Percentiles rank a stretch among this genome's conserved stretches.
Evolutionary conservation across 345 rosid species (phyloP).

Genomic region (Ricinus communis): DNA sequence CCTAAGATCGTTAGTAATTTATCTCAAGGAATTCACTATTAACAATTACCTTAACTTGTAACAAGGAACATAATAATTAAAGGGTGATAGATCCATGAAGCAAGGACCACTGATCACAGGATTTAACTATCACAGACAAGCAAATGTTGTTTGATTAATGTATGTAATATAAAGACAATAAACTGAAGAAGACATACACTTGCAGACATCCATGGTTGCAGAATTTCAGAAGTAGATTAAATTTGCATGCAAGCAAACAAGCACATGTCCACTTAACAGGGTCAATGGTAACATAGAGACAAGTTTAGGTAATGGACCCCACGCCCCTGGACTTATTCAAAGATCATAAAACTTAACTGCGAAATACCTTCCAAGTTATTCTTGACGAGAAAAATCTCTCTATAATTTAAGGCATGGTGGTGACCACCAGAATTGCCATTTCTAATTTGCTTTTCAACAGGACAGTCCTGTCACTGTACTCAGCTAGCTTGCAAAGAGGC

Average conservation of each 20-base stretch:
- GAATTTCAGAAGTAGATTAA: constrained; percentile 2
- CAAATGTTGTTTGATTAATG: background rate
- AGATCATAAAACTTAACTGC: background rate
- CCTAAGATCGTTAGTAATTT: background rate
- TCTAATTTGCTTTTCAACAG: background rate
- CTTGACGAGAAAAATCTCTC: background rate
- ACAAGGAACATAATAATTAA: background rate
- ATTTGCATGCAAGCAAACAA: constrained; percentile 2
- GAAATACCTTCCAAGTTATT: too few species aligned
- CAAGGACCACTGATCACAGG: background rate
- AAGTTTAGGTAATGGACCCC: background rate
- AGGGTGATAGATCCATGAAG: background rate
- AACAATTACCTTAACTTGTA: background rate
- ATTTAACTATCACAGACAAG: background rate
- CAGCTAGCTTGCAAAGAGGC: constrained; percentile 1
- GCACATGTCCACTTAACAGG: background rate
- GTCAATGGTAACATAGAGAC: constrained; percentile 13
- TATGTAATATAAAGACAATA: background rate
- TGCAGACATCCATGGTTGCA: background rate
- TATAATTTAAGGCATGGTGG: background rate
- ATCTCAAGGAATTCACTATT: background rate
- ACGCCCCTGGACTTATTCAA: background rate
- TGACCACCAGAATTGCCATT: background rate
- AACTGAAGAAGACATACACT: background rate
- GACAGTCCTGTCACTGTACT: constrained; percentile 1